phyloP scores from a whole-genome alignment of 2,329 filamentous ascomycete genomes.

The Alternaria panax region DNA sequence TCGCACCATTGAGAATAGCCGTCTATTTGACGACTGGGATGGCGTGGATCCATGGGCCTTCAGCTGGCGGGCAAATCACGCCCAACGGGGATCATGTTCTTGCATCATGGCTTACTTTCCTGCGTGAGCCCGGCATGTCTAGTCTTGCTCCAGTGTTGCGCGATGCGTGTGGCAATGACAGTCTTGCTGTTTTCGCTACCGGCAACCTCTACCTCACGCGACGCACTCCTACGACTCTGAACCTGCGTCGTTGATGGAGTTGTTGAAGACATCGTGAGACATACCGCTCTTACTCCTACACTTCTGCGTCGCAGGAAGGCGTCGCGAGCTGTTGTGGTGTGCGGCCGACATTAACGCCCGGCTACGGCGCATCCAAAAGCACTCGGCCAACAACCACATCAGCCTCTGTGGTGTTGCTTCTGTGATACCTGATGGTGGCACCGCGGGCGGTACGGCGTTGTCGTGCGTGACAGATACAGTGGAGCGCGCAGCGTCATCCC shows the following conservation, averaged over 20 bases:
- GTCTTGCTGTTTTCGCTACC: slow-evolving; percentile 20
- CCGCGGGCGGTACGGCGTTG: slow-evolving; percentile 37
- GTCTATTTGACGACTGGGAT: slow-evolving; percentile 36
- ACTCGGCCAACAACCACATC: slow-evolving; percentile 19
- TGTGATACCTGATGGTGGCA: slow-evolving; percentile 38
- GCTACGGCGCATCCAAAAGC: slow-evolving; percentile 30
- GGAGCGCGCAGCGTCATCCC: slow-evolving; percentile 30
- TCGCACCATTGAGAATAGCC: slow-evolving; percentile 45
- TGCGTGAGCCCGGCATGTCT: slow-evolving; percentile 35
- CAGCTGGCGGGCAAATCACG: slow-evolving; percentile 43
- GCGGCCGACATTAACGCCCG: slow-evolving; percentile 21
- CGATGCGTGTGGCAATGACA: slow-evolving; percentile 24
- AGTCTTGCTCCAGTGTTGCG: slow-evolving; percentile 27
- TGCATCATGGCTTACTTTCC: slow-evolving; percentile 40
- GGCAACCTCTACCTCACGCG: slow-evolving; percentile 13
- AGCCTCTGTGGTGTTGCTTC: slow-evolving; percentile 24
- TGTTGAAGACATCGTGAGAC: slow-evolving; percentile 16
- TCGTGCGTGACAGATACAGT: slow-evolving; percentile 32
- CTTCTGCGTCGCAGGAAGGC: slow-evolving; percentile 19
- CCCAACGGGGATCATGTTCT: slow-evolving; percentile 29
- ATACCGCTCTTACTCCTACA: slow-evolving; percentile 17
- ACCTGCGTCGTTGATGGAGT: slow-evolving; percentile 14
- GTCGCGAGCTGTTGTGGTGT: slow-evolving; percentile 24
- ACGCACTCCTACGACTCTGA: slow-evolving; percentile 18
- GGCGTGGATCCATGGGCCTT: slow-evolving; percentile 26